These are phyloP conservation scores for Cymbidium sinense DNA, from an alignment of 106 monocot genomes.

Conservation along the genomic window DNA sequence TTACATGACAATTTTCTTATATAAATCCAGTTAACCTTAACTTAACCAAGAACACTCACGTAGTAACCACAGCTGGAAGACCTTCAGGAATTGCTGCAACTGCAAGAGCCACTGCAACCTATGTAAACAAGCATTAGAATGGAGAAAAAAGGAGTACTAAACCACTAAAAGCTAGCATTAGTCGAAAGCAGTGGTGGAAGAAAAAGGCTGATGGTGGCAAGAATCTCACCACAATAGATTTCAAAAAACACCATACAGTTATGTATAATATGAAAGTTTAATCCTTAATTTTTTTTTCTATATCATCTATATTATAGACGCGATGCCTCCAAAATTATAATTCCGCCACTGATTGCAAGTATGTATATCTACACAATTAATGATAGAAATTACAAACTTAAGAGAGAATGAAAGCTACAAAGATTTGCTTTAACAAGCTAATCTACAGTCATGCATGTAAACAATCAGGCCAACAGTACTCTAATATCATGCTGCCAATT, in stretches of 20 bases:
- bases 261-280: too few relatives aligned
- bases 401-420: background rate
- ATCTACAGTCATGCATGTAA: background rate
- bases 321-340: too few relatives aligned
- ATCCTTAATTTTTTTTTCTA: too few relatives aligned
- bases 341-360: too few relatives aligned
- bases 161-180: background rate
- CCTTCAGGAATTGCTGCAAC: slow-evolving; percentile 99
- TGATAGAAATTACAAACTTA: background rate
- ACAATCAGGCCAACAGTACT: background rate
- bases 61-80: slow-evolving; percentile 97
- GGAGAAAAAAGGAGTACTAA: background rate
- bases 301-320: too few relatives aligned
- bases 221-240: too few relatives aligned
- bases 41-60: slow-evolving; percentile 37
- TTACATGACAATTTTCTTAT: background rate
- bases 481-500: background rate
- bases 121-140: slow-evolving; percentile 6
- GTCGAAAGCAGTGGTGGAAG: background rate
- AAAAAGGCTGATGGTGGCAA: too few relatives aligned
- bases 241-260: too few relatives aligned
- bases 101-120: slow-evolving; percentile 98
- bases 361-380: background rate
- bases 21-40: background rate
- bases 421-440: background rate